Evolutionary conservation across 2,329 filamentous ascomycete genomes (phyloP), one percentile per base, ranked within the genome.

Genomic region (Pezicula radicicola): DNA sequence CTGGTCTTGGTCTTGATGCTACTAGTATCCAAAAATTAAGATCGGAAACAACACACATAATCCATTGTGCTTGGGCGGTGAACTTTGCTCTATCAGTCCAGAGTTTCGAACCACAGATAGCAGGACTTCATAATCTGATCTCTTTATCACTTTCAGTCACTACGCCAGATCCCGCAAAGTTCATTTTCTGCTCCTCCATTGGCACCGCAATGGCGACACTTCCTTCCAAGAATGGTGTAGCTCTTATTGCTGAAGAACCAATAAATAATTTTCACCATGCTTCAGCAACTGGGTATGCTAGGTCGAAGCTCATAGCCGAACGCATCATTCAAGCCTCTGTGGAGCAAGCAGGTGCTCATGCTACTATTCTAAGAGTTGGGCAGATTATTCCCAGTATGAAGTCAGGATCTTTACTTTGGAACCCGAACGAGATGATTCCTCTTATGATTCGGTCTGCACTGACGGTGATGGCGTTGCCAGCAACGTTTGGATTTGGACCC

Each of bases 41-140:
- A 13, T 33, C 44, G 9, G 53, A 68, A 3, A 58, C 79, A 2
- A 71, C 71, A 0, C 60, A 65, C 12, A 70, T 79, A n/a, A 75
- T 81, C 27, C 77, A 81, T 65, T 70, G 71, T 53, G 76, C 78
- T 0, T 80, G 78, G 78, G 67, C 75, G 1, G 78, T 81, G 18
- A 81, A 82, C 63, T 82, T 82, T 68, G 80, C 78, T 60, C 71
- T 81, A 56, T 66, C 67, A 1, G 67, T 81, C 1, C 65, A 68
- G 2, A 75, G 70, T 45, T 81, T 82, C 55, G 76, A 77, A 46
- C 57, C 66, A 8, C 51, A 49, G 43, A 66, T 81, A 21, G 62
- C 61, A 2, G 75, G 73, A 0, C 68, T 74, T 3, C 61, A 64
- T 2, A 72, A 77, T 42, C 65, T 81, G 5, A 66, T 75, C n/a